phyloP scores from a whole-genome alignment of 2,329 filamentous ascomycete species.

The Xylaria polymorpha region DNA sequence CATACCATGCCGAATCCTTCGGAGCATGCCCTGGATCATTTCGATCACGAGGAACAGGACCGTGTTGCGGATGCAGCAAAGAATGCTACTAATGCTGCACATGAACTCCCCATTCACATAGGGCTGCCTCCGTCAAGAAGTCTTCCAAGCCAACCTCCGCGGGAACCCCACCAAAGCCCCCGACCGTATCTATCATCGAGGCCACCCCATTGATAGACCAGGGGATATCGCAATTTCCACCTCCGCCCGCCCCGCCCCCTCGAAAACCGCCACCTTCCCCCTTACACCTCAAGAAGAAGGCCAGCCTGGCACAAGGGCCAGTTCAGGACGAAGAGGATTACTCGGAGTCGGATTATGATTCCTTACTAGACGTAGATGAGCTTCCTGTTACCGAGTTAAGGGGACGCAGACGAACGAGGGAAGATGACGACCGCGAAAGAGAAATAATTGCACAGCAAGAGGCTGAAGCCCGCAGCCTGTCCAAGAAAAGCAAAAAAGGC shows the following conservation, averaged over 20 bases:
- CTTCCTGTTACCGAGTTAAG: slow-evolving; percentile 68
- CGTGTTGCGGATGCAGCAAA: slow-evolving; percentile 58
- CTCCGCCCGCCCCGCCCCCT: slow-evolving; percentile 67
- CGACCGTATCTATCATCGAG: slow-evolving; percentile 57
- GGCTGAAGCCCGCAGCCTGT: slow-evolving; percentile 76
- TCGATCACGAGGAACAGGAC: slow-evolving; percentile 66
- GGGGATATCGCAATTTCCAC: slow-evolving; percentile 62
- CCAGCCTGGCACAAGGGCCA: slow-evolving; percentile 45
- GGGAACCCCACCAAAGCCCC: slow-evolving; percentile 63
- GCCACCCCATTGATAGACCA: slow-evolving; percentile 59
- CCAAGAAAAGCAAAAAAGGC: slow-evolving; percentile 75
- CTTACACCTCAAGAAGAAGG: slow-evolving; percentile 71
- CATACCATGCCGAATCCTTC: slow-evolving; percentile 70
- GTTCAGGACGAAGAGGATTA: slow-evolving; percentile 66
- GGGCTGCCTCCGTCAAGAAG: slow-evolving; percentile 67
- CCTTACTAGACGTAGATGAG: slow-evolving; percentile 76
- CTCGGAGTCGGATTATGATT: slow-evolving; percentile 86
- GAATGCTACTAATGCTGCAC: slow-evolving; percentile 59
- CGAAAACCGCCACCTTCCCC: slow-evolving; percentile 89
- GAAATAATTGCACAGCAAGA: slow-evolving; percentile 75
- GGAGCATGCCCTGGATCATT: slow-evolving; percentile 68
- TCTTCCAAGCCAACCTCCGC: slow-evolving; percentile 64
- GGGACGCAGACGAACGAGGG: slow-evolving; percentile 84
- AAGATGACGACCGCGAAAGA: slow-evolving; percentile 85
- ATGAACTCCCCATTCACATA: slow-evolving; percentile 63